Evolutionary conservation across 2,329 filamentous ascomycete species (phyloP).

Genomic region (Fonsecaea pugnacius): DNA sequence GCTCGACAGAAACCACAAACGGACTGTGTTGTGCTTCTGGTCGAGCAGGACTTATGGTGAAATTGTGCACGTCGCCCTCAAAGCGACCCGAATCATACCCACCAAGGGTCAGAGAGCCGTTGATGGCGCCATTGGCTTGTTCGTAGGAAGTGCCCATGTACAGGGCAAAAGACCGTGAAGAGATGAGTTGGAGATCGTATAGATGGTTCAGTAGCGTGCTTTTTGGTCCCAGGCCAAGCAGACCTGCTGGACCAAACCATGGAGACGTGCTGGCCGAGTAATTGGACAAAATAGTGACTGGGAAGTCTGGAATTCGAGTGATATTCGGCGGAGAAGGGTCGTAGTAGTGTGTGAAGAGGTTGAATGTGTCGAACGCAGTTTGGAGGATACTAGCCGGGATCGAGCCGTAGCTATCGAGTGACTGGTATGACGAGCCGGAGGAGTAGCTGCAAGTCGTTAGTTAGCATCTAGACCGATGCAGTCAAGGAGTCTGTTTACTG

Average conservation of each 20-base stretch:
- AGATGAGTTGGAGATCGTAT: constrained; percentile 43
- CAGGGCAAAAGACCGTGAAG: constrained; percentile 48
- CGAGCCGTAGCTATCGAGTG: constrained; percentile 40
- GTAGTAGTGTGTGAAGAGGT: constrained; percentile 36
- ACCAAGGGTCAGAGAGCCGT: constrained; percentile 51
- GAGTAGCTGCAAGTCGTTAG: constrained; percentile 19
- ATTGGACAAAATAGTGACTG: constrained; percentile 34
- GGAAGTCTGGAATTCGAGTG: constrained; percentile 29
- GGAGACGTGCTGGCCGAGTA: constrained; percentile 29
- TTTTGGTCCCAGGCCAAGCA: constrained; percentile 46
- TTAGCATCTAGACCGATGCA: constrained; percentile 39
- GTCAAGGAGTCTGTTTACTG: background rate
- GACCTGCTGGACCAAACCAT: constrained; percentile 36
- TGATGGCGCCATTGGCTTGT: constrained; percentile 47
- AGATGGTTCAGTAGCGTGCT: constrained; percentile 49
- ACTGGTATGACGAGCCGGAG: constrained; percentile 27
- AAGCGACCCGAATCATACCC: constrained; percentile 53
- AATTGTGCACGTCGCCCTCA: constrained; percentile 42
- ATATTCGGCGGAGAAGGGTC: constrained; percentile 34
- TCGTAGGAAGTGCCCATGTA: constrained; percentile 50
- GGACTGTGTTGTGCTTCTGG: constrained; percentile 39
- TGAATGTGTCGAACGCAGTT: constrained; percentile 39
- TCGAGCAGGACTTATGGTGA: constrained; percentile 39
- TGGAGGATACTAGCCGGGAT: constrained; percentile 44
- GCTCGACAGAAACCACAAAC: constrained; percentile 47